Evolutionary conservation across 495 filamentous ascomycete species (phyloP).

Genomic region (Aspergillus sparsus): DNA sequence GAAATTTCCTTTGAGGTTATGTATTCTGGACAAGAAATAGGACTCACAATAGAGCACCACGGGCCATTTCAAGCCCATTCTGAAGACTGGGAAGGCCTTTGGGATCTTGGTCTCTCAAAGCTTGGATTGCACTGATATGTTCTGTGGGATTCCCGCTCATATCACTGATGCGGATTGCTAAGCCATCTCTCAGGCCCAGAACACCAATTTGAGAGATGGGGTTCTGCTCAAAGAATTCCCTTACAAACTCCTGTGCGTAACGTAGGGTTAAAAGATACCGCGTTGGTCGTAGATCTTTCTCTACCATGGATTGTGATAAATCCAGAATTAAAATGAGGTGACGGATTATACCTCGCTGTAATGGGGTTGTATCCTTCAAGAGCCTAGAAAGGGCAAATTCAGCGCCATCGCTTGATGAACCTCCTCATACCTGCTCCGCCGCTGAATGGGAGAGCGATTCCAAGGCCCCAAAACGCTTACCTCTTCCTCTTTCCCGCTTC

Average conservation of each 20-base stretch:
- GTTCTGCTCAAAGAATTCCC: conserved; percentile 97
- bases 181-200: conserved; percentile 86
- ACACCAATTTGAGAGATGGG: conserved; percentile 96
- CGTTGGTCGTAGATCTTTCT: conserved; percentile 90
- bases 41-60: conserved; percentile 78
- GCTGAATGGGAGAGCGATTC: not conserved
- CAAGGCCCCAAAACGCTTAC: conserved; percentile 39
- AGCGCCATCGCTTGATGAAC: conserved; percentile 8
- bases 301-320: conserved; percentile 87
- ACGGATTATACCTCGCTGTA: conserved; percentile 95
- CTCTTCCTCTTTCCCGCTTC: conserved; percentile 76
- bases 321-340: conserved; percentile 92
- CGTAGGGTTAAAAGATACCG: conserved; percentile 79
- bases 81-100: conserved; percentile 89
- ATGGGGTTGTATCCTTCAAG: conserved; percentile 86
- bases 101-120: conserved; percentile 72
- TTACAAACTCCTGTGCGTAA: conserved; percentile 84
- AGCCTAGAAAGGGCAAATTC: conserved; percentile 51
- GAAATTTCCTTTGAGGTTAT: too few relatives aligned
- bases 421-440: too few relatives aligned
- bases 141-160: conserved; percentile 89
- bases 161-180: conserved; percentile 81
- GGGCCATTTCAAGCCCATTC: conserved; percentile 92
- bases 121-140: conserved; percentile 75
- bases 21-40: not conserved